phyloP scores from a whole-genome alignment of 2,329 filamentous ascomycete species.

The Apiospora marii region DNA sequence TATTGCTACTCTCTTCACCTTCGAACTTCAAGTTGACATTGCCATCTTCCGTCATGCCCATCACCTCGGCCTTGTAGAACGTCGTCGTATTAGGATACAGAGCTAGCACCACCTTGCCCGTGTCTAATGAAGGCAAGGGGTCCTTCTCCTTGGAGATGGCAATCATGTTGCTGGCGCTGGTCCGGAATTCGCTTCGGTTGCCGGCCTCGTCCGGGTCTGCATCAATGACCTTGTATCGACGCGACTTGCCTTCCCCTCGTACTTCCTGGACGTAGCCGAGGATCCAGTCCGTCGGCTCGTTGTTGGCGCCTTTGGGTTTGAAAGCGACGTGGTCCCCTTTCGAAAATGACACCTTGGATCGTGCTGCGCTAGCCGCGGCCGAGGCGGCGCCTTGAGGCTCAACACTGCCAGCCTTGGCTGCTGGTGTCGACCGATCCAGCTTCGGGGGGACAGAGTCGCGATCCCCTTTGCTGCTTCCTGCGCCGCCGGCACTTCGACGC shows the following conservation, averaged over 20 bases:
- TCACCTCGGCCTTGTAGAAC: slow-evolving; percentile 85
- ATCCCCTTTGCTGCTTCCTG: slow-evolving; percentile 46
- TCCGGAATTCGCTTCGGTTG: slow-evolving; percentile 73
- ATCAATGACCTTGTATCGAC: slow-evolving; percentile 82
- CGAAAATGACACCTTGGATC: slow-evolving; percentile 63
- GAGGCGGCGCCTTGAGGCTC: slow-evolving; percentile 55
- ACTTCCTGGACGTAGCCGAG: slow-evolving; percentile 81
- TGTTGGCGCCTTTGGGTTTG: slow-evolving; percentile 62
- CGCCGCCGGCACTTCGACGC: slow-evolving; percentile 43
- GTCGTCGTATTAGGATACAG: slow-evolving; percentile 85
- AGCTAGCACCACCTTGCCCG: slow-evolving; percentile 77
- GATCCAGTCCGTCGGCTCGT: slow-evolving; percentile 70
- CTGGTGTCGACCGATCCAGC: slow-evolving; percentile 51
- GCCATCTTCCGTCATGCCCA: slow-evolving; percentile 66
- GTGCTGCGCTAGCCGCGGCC: slow-evolving; percentile 44
- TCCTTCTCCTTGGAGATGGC: slow-evolving; percentile 69
- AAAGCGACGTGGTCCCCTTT: slow-evolving; percentile 73
- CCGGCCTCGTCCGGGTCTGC: slow-evolving; percentile 77
- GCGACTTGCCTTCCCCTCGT: slow-evolving; percentile 77
- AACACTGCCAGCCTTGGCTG: slow-evolving; percentile 51
- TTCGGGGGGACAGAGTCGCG: slow-evolving; percentile 64
- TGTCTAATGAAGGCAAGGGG: slow-evolving; percentile 66
- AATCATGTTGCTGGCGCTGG: slow-evolving; percentile 78
- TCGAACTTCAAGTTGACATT: slow-evolving; percentile 78
- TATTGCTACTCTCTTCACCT: slow-evolving; percentile 77